Evolutionary conservation across 805 yeast genomes (phyloP).

Genomic region (Candida peoriensis): DNA sequence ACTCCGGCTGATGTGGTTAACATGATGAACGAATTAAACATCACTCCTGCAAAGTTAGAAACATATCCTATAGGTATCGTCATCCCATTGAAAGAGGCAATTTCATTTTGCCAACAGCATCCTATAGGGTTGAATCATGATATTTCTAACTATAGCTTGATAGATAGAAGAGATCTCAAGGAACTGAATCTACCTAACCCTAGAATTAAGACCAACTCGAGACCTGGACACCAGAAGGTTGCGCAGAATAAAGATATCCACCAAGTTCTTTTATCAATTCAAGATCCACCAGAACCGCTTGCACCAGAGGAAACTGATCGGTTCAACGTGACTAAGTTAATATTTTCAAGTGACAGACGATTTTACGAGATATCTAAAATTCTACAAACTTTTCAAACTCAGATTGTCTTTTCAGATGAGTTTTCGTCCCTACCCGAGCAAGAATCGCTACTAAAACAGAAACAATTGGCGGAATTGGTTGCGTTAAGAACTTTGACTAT

Average conservation of each 20-base stretch:
- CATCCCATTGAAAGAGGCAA: slow-evolving; percentile 60
- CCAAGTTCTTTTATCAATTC: slow-evolving; percentile 34
- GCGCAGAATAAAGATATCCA: slow-evolving; percentile 34
- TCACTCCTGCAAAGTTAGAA: slow-evolving; percentile 49
- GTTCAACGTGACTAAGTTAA: slow-evolving; percentile 59
- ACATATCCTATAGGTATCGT: slow-evolving; percentile 71
- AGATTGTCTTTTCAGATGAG: slow-evolving; percentile 36
- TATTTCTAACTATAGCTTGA: slow-evolving; percentile 42
- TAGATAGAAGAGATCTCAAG: slow-evolving; percentile 65
- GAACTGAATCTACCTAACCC: slow-evolving; percentile 12
- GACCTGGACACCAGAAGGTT: slow-evolving; percentile 7
- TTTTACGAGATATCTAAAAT: slow-evolving; percentile 71
- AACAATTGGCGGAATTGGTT: slow-evolving; percentile 53
- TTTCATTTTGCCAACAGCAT: slow-evolving; percentile 51
- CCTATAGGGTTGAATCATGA: slow-evolving; percentile 41
- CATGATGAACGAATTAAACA: slow-evolving; percentile 53
- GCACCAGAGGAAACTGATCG: slow-evolving; percentile 68
- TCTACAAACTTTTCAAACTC: slow-evolving; percentile 65
- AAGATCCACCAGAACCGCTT: slow-evolving; percentile 40
- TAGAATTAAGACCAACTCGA: neutral
- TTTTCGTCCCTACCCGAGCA: slow-evolving; percentile 42
- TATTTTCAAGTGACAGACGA: slow-evolving; percentile 75
- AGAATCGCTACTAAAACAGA: slow-evolving; percentile 48
- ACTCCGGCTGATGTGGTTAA: slow-evolving; percentile 52
- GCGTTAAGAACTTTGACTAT: slow-evolving; percentile 70